phyloP scores from a whole-genome alignment of 2,329 filamentous ascomycete genomes.

The Alternaria arborescens region DNA sequence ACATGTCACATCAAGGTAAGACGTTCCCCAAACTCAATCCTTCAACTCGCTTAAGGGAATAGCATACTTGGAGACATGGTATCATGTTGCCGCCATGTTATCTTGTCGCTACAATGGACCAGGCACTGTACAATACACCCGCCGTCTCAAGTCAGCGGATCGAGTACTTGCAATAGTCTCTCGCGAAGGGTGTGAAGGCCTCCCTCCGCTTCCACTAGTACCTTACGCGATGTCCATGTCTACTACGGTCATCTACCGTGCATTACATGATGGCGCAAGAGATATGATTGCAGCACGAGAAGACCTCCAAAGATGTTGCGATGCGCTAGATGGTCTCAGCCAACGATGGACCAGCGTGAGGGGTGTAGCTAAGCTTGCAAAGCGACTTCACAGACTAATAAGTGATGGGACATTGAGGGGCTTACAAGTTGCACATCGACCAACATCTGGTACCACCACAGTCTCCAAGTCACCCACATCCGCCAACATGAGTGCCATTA shows the following conservation, averaged over 20 bases:
- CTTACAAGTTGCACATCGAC: neutral
- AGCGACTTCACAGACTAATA: constrained; percentile 5
- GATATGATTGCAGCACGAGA: neutral
- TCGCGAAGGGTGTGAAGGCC: neutral
- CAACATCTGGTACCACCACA: neutral
- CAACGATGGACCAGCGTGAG: constrained; percentile 8
- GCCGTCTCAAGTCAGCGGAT: neutral
- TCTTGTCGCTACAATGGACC: constrained; percentile 12
- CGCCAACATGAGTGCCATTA: neutral
- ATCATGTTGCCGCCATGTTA: constrained; percentile 11
- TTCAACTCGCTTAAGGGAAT: neutral
- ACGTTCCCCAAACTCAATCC: neutral
- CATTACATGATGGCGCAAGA: constrained; percentile 6
- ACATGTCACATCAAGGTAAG: constrained; percentile 11
- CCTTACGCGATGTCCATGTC: constrained; percentile 13
- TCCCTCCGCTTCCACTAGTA: constrained; percentile 6
- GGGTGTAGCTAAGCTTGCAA: constrained; percentile 5
- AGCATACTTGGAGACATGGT: constrained; percentile 12
- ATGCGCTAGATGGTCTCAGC: neutral
- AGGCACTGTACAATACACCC: neutral
- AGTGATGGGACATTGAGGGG: neutral
- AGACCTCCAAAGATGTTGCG: constrained; percentile 1
- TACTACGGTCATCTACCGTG: constrained; percentile 10
- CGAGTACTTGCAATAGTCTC: constrained; percentile 2
- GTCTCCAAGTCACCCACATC: neutral